A percentile compares a stretch with the other conserved stretches of the same genome.
These are phyloP conservation scores for Chlamydomonas sp. DNA, from an alignment of 139 green algal species.

Conservation along the genomic window DNA sequence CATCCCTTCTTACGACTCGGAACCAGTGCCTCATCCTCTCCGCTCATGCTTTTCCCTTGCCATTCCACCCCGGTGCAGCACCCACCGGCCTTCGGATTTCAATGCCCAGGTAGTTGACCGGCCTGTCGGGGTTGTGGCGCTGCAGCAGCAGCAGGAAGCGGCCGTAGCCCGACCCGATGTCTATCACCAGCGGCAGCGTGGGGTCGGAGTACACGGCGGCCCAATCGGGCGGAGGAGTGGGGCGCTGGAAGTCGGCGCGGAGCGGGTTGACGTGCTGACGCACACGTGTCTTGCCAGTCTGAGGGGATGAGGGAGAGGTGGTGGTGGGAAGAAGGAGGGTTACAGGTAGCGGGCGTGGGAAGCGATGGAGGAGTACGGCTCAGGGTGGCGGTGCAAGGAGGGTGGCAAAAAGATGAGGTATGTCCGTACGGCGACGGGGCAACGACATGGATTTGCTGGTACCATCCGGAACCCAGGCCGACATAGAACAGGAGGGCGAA, in stretches of 20 bases:
- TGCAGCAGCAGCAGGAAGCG: conserved; percentile 78
- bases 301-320: background rate
- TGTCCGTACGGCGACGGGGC: no score
- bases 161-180: conserved; percentile 87
- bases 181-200: conserved; percentile 74
- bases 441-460: no score
- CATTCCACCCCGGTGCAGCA: background rate
- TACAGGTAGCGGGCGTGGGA: background rate
- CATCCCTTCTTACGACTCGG: no score
- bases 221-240: conserved; percentile 57
- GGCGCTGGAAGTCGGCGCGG: conserved; percentile 52
- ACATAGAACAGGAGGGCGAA: no score
- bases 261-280: conserved; percentile 91
- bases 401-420: no score
- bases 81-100: conserved; percentile 79
- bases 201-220: conserved; percentile 60
- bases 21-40: background rate
- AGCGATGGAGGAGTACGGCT: no score
- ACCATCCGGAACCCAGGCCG: no score
- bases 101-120: conserved; percentile 85
- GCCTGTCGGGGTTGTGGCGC: conserved; percentile 21
- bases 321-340: background rate
- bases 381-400: no score
- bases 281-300: conserved; percentile 63
- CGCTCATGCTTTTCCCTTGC: background rate